Evolutionary conservation across 345 rosid genomes (phyloP).

Genomic region (Eucalyptus microcorys): DNA sequence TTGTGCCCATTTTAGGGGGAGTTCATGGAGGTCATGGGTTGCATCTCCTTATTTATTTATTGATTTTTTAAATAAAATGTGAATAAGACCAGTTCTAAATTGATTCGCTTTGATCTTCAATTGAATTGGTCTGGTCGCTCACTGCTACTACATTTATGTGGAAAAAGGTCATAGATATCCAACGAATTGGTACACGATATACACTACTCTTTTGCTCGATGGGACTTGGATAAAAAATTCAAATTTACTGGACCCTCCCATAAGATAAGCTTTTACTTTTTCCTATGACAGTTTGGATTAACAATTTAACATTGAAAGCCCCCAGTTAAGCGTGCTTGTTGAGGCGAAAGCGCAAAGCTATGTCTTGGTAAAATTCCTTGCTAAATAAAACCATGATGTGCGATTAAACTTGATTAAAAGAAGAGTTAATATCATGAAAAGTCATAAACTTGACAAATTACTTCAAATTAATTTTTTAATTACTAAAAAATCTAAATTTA

Average conservation of each 20-base stretch:
- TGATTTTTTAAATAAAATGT: too few relatives aligned
- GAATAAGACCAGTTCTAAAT: not conserved
- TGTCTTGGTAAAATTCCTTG: not conserved
- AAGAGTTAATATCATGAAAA: too few relatives aligned
- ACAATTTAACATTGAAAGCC: not conserved
- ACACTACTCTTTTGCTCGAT: too few relatives aligned
- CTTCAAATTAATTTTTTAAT: too few relatives aligned
- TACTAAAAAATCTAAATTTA: too few relatives aligned
- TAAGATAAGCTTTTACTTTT: not conserved
- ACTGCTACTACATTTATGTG: too few relatives aligned
- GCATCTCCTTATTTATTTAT: not conserved
- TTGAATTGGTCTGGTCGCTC: too few relatives aligned
- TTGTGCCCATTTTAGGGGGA: not conserved
- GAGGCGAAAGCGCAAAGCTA: not conserved
- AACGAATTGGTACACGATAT: not conserved
- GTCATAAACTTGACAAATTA: too few relatives aligned
- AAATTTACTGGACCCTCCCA: too few relatives aligned
- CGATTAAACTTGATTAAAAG: not conserved
- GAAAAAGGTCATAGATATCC: not conserved
- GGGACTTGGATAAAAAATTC: too few relatives aligned
- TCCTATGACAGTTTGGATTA: not conserved
- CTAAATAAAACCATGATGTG: not conserved
- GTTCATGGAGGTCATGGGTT: not conserved
- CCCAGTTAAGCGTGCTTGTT: not conserved
- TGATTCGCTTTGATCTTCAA: not conserved